Percentiles rank a stretch among this genome's conserved stretches.
Conservation (phyloP, 176 grass and related monocot species). For the Juncus inflexus region DNA sequence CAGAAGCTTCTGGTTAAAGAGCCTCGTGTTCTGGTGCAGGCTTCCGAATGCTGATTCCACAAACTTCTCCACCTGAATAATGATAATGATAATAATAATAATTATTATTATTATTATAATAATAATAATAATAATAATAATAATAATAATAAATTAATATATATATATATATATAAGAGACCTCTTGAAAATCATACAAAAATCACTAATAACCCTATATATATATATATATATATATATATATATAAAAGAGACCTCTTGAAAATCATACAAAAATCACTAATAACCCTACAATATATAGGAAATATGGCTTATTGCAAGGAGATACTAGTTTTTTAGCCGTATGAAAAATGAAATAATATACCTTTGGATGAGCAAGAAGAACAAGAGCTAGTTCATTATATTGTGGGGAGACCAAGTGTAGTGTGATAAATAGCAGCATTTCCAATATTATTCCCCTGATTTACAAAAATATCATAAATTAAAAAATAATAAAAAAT, state of each 20-base stretch:
- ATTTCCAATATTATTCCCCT: conserved; percentile 55
- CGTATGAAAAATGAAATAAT: not conserved
- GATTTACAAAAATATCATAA: conserved; percentile 37
- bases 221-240: no score
- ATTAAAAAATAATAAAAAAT: conserved; percentile 39
- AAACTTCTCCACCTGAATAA: conserved; percentile 82
- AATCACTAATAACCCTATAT: no score
- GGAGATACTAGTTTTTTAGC: not conserved
- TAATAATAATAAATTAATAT: no score
- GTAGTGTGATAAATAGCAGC: conserved; percentile 64
- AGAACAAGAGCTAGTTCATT: conserved; percentile 95
- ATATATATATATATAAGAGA: no score
- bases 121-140: no score
- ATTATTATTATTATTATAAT: not conserved
- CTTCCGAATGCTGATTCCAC: conserved; percentile 85
- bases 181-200: no score
- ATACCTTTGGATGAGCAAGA: conserved; percentile 91
- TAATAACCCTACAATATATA: no score
- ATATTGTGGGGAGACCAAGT: conserved; percentile 81
- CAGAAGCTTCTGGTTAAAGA: conserved; percentile 48
- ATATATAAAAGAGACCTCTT: not conserved
- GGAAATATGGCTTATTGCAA: not conserved
- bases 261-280: no score
- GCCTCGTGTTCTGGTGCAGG: conserved; percentile 74
- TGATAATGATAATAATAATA: conserved; percentile 26